A percentile compares a stretch with the other conserved stretches of the same genome.
Conservation (phyloP, 495 filamentous ascomycete genomes). For the Platismatia glauca region DNA sequence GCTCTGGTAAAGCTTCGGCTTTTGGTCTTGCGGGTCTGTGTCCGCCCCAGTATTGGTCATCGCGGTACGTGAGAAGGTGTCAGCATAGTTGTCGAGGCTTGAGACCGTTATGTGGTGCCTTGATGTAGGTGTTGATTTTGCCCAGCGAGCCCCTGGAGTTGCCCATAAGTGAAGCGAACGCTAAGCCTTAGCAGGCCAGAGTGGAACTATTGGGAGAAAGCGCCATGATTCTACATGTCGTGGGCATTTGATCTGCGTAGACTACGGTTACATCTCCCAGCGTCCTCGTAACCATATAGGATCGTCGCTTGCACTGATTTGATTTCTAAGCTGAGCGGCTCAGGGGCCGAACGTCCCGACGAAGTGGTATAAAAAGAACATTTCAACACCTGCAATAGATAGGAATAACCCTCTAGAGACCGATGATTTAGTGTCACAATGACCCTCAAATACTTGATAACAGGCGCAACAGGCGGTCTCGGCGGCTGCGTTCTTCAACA, state of each 20-base stretch:
- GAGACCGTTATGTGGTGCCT: background rate
- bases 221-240: background rate
- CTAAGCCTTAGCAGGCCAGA: background rate
- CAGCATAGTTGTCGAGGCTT: background rate
- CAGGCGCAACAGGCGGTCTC: background rate
- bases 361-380: background rate
- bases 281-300: background rate
- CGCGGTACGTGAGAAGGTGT: background rate
- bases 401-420: background rate
- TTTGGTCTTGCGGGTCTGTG: background rate
- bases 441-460: background rate
- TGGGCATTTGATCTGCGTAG: background rate
- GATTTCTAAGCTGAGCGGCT: background rate
- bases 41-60: background rate
- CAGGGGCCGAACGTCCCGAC: background rate
- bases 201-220: too few species aligned
- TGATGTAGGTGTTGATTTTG: background rate
- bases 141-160: background rate
- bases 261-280: background rate
- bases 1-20: slow-evolving; percentile 2
- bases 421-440: background rate
- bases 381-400: background rate
- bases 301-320: background rate
- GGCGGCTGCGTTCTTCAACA: background rate
- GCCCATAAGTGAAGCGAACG: background rate